phyloP scores from a whole-genome alignment of 352 stramenopile genomes.

The Phytophthora gonapodyides region DNA sequence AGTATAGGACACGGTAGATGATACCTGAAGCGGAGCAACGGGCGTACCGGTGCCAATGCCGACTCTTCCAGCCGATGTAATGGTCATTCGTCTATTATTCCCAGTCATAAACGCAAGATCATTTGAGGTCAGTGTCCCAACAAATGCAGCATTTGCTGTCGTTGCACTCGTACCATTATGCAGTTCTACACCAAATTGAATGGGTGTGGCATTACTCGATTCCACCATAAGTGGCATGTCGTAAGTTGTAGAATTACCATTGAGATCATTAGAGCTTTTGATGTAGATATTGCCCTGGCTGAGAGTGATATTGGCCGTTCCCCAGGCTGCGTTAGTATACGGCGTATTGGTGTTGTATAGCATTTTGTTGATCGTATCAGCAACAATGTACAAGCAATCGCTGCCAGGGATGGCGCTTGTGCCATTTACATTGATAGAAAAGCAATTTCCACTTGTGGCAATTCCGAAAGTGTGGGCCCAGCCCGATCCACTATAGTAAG shows the following conservation, averaged over 20 bases:
- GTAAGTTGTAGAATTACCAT: too few relatives aligned
- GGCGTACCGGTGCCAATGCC: too few relatives aligned
- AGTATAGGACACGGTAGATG: too few relatives aligned
- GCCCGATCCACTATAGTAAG: too few relatives aligned
- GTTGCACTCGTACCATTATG: slow-evolving; percentile 19
- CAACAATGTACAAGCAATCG: slow-evolving; percentile 23
- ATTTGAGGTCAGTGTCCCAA: slow-evolving; percentile 15
- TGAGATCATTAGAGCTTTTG: too few relatives aligned
- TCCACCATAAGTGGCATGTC: slow-evolving; percentile 27
- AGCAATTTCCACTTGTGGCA: too few relatives aligned
- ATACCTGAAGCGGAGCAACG: too few relatives aligned
- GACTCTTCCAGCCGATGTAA: slow-evolving; percentile 25
- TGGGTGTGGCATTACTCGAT: slow-evolving; percentile 23
- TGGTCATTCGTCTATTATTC: slow-evolving; percentile 21
- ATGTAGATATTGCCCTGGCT: slow-evolving; percentile 20
- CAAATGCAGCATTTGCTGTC: background rate
- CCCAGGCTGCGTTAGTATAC: slow-evolving; percentile 18
- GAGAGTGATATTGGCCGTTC: slow-evolving; percentile 14
- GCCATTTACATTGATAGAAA: too few relatives aligned
- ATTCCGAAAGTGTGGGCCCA: too few relatives aligned
- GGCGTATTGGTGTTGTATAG: slow-evolving; percentile 26
- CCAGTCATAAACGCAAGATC: slow-evolving; percentile 26
- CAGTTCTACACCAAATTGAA: slow-evolving; percentile 26
- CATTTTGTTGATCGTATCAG: slow-evolving; percentile 22
- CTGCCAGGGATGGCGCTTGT: too few relatives aligned